phyloP scores from a whole-genome alignment of 176 grass and related monocot species.

The maize (Zea mays) region DNA sequence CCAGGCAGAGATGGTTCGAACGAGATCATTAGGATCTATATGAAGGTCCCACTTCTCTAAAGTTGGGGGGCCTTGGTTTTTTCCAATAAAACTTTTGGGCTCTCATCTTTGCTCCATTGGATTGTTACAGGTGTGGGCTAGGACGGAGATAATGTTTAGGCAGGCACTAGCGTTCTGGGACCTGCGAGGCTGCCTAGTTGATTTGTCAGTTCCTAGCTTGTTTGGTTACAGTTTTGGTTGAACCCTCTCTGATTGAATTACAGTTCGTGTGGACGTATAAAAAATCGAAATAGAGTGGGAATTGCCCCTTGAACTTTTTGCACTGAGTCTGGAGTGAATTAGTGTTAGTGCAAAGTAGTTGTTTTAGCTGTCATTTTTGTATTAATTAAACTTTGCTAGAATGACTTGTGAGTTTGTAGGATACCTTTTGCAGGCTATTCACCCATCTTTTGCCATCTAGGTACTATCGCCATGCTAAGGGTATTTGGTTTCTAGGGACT shows the following conservation, averaged over 20 bases:
- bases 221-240: not conserved
- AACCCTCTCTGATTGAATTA: not conserved
- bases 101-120: not conserved
- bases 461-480: no score
- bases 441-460: no score
- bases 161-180: not conserved
- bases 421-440: no score
- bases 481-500: no score
- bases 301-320: not conserved
- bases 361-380: no score
- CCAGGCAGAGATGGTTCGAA: slow-evolving; percentile 2
- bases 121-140: not conserved
- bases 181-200: not conserved
- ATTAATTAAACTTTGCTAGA: no score
- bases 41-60: not conserved
- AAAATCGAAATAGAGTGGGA: not conserved
- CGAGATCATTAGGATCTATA: not conserved
- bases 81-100: not conserved
- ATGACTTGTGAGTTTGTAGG: no score
- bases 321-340: not conserved
- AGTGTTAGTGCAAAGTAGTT: no score
- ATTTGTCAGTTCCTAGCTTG: not conserved
- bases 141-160: not conserved
- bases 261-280: not conserved
- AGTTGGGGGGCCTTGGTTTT: not conserved